Evolutionary conservation across 495 filamentous ascomycete species (phyloP).

Genomic region (Tuber umbilicatum): DNA sequence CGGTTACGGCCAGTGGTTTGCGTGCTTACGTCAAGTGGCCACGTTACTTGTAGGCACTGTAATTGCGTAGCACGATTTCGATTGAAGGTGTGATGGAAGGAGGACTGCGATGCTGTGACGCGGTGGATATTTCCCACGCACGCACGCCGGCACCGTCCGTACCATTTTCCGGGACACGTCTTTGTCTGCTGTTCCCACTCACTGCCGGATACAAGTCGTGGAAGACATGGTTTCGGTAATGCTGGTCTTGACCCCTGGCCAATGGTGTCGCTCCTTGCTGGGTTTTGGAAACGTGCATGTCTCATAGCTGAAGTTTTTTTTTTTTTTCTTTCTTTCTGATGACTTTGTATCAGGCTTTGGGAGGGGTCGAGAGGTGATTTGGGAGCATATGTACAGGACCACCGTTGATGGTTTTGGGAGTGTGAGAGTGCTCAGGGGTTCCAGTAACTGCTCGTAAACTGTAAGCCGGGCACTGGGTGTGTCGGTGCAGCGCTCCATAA

Average conservation of each 20-base stretch:
- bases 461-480: too few relatives aligned
- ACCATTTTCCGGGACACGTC: neutral
- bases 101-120: neutral
- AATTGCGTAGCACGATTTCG: neutral
- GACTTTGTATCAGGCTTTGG: neutral
- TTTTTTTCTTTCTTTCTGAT: neutral
- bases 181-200: neutral
- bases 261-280: neutral
- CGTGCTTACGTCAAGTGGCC: constrained; percentile 1
- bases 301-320: neutral
- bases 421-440: neutral
- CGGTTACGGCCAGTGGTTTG: neutral
- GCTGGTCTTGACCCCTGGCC: neutral
- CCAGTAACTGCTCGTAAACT: too few relatives aligned
- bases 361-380: neutral
- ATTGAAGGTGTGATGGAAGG: neutral
- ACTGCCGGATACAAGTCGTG: neutral
- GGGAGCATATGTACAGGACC: neutral
- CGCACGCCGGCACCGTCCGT: too few relatives aligned
- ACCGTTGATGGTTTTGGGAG: neutral
- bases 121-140: neutral
- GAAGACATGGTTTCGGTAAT: neutral
- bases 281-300: neutral
- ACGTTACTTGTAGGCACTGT: neutral
- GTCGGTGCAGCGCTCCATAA: neutral